These are phyloP conservation scores for Circinella minor DNA, from an alignment of 371 early-diverging fungal genomes.

Conservation along the genomic window DNA sequence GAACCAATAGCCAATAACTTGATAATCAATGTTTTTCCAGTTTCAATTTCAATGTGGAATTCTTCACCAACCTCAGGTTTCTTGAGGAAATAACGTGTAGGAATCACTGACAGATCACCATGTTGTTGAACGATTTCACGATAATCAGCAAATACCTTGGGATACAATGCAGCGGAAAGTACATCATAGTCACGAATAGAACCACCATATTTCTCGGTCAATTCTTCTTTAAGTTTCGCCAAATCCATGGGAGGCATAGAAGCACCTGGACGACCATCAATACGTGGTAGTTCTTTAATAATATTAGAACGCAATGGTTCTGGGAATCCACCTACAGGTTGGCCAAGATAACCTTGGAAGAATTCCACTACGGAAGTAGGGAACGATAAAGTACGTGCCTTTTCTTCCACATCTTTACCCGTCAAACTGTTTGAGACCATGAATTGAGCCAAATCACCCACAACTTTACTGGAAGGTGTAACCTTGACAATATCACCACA, in stretches of 20 bases:
- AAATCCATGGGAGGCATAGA: slow-evolving; percentile 82
- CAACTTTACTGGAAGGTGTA: slow-evolving; percentile 96
- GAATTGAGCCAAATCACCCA: slow-evolving; percentile 96
- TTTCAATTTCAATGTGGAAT: slow-evolving; percentile 83
- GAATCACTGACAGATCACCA: slow-evolving; percentile 86
- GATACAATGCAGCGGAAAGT: slow-evolving; percentile 89
- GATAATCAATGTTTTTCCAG: slow-evolving; percentile 90
- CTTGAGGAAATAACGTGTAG: slow-evolving; percentile 89
- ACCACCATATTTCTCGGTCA: slow-evolving; percentile 78
- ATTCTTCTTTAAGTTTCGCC: slow-evolving; percentile 64
- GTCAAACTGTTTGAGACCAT: slow-evolving; percentile 89
- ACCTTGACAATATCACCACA: slow-evolving; percentile 97
- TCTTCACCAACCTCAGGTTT: slow-evolving; percentile 90
- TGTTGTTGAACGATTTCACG: slow-evolving; percentile 69
- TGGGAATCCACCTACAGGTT: slow-evolving; percentile 94
- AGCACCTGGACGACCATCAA: slow-evolving; percentile 90
- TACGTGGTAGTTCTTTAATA: slow-evolving; percentile 73
- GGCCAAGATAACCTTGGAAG: slow-evolving; percentile 94
- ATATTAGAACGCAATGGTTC: slow-evolving; percentile 87
- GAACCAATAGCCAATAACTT: slow-evolving; percentile 91
- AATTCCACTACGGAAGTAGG: slow-evolving; percentile 94
- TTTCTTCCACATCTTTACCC: slow-evolving; percentile 76
- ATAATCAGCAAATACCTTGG: slow-evolving; percentile 93
- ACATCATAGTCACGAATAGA: slow-evolving; percentile 86
- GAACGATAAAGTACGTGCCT: slow-evolving; percentile 82